These are phyloP conservation scores for Perilla frutescens DNA, from an alignment of 257 asterid genomes.

Conservation along the genomic window DNA sequence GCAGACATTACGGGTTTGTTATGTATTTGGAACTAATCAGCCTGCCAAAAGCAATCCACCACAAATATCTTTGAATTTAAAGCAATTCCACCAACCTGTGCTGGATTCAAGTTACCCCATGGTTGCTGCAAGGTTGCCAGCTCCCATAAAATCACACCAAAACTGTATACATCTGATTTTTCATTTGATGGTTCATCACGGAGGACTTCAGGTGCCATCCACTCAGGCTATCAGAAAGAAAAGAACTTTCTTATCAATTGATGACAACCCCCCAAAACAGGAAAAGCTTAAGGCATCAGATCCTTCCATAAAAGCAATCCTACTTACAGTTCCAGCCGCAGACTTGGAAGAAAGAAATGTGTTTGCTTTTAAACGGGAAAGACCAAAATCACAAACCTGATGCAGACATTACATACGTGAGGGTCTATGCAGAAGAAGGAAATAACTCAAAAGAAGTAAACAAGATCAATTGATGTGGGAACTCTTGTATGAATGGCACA, in stretches of 20 bases:
- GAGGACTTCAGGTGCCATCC: conserved; percentile 99
- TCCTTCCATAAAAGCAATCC: conserved; percentile 31
- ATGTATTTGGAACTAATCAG: conserved; percentile 10
- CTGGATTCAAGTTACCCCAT: conserved; percentile 81
- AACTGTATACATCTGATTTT: conserved; percentile 92
- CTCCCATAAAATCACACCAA: conserved; percentile 96
- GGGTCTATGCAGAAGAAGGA: not conserved
- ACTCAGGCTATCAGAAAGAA: conserved; percentile 77
- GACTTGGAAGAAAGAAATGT: conserved; percentile 96
- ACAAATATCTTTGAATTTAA: not conserved
- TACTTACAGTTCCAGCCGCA: conserved; percentile 97
- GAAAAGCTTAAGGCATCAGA: conserved; percentile 31
- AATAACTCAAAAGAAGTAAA: conserved; percentile 18
- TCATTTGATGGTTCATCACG: conserved; percentile 93
- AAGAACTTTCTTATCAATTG: conserved; percentile 20
- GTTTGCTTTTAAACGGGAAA: conserved; percentile 89
- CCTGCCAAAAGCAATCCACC: not conserved
- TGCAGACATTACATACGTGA: conserved; percentile 37
- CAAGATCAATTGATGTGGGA: conserved; percentile 5
- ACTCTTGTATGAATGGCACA: conserved; percentile 18
- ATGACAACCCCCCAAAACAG: conserved; percentile 19
- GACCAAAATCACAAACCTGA: conserved; percentile 98
- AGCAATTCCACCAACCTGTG: conserved; percentile 68
- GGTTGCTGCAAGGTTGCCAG: conserved; percentile 88
- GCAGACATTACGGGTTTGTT: not conserved